Evolutionary conservation across 1,284 basidiomycete genomes (phyloP).

Genomic region (Austroboletus rostrupii): DNA sequence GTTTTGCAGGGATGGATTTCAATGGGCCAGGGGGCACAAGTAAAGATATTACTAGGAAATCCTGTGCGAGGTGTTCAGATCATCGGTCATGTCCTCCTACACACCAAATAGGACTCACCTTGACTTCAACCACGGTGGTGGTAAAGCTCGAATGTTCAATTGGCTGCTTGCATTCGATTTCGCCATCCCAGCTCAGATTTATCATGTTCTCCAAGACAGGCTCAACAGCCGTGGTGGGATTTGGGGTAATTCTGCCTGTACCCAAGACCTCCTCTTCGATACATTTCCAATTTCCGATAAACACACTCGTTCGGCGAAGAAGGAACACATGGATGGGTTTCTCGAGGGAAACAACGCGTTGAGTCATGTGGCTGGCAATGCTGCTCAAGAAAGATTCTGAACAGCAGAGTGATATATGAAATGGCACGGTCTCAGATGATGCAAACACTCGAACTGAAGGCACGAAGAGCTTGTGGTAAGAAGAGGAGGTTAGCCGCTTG

Average conservation of each 20-base stretch:
- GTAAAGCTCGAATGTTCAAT: slow-evolving; percentile 38
- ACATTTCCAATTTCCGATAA: slow-evolving; percentile 4
- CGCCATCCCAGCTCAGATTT: slow-evolving; percentile 42
- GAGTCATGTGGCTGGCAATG: slow-evolving; percentile 32
- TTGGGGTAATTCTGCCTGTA: slow-evolving; percentile 19
- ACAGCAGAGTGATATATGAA: slow-evolving; percentile 58
- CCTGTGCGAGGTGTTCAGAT: slow-evolving; percentile 34
- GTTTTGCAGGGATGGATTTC: slow-evolving; percentile 30
- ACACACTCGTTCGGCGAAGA: slow-evolving; percentile 29
- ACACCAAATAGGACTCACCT: slow-evolving; percentile 18
- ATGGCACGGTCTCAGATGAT: slow-evolving; percentile 51
- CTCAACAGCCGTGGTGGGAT: slow-evolving; percentile 13
- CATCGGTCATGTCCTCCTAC: not conserved
- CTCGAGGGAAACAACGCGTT: slow-evolving; percentile 20
- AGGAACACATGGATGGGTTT: slow-evolving; percentile 27
- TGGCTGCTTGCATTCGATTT: slow-evolving; percentile 32
- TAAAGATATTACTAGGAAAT: slow-evolving; percentile 47
- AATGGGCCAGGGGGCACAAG: slow-evolving; percentile 28
- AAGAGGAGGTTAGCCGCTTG: slow-evolving; percentile 1
- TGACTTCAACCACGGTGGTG: slow-evolving; percentile 31
- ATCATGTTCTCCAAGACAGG: slow-evolving; percentile 6
- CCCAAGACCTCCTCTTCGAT: slow-evolving; percentile 27
- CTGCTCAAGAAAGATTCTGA: slow-evolving; percentile 39
- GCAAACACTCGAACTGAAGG: slow-evolving; percentile 53
- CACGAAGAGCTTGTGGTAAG: slow-evolving; percentile 28